phyloP scores from a whole-genome alignment of 306 rosid genomes.

The Spatholobus suberectus region DNA sequence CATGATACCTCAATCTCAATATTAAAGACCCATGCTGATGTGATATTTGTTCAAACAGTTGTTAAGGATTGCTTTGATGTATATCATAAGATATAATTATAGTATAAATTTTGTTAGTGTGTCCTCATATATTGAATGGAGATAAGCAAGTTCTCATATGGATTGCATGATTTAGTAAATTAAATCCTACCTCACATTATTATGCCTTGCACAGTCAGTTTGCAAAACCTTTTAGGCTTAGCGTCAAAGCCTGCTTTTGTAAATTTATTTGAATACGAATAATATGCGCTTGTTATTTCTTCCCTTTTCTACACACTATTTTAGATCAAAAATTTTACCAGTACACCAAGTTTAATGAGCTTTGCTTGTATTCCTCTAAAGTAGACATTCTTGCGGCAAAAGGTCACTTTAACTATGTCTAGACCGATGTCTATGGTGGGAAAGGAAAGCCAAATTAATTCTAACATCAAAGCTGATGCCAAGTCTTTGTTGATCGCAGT shows the following conservation, averaged over 20 bases:
- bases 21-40: neutral
- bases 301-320: neutral
- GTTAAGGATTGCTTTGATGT: neutral
- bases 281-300: neutral
- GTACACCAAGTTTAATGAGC: conserved; percentile 23
- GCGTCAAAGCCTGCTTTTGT: neutral
- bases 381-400: conserved; percentile 89
- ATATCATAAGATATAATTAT: neutral
- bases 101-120: neutral
- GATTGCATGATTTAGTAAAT: neutral
- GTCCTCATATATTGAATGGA: neutral
- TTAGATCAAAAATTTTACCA: neutral
- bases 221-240: conserved; percentile 13
- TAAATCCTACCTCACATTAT: too few relatives aligned
- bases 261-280: conserved; percentile 12
- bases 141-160: conserved; percentile 12
- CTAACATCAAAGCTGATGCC: conserved; percentile 37
- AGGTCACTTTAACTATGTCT: conserved; percentile 66
- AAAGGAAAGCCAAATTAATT: conserved; percentile 48
- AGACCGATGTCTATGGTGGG: conserved; percentile 36
- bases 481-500: conserved; percentile 39
- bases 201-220: conserved; percentile 1
- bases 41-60: neutral
- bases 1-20: neutral
- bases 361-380: conserved; percentile 42